Evolutionary conservation across 225 moss, liverwort and hornwort species (phyloP).

Genomic region (Pseudoscleropodium purum): DNA sequence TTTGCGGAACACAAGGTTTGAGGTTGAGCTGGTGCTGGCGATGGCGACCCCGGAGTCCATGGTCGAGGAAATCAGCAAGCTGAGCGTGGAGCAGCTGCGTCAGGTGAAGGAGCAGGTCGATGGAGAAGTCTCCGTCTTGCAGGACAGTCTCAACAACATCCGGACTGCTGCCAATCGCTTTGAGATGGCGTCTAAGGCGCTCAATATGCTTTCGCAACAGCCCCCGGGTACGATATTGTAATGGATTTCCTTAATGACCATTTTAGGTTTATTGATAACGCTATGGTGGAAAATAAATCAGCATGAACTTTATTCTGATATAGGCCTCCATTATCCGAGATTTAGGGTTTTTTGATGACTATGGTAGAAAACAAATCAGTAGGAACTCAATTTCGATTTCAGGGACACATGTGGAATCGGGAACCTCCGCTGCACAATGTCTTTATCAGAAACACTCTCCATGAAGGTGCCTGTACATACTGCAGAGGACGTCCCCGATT

Average conservation of each 20-base stretch:
- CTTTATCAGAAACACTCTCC: background rate
- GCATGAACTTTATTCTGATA: background rate
- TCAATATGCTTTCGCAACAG: conserved; percentile 61
- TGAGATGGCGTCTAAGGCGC: conserved; percentile 83
- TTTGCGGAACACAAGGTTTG: background rate
- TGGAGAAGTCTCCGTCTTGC: conserved; percentile 63
- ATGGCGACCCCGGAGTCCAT: conserved; percentile 63
- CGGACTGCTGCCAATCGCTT: conserved; percentile 91
- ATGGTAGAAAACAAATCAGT: background rate
- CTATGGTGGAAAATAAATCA: background rate
- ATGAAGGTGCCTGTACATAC: background rate
- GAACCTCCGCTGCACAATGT: background rate
- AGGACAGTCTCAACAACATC: conserved; percentile 80
- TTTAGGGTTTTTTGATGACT: background rate
- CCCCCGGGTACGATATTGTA: conserved; percentile 29
- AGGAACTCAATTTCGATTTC: background rate
- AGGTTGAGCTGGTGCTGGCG: background rate
- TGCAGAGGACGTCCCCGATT: background rate
- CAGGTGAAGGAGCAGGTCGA: conserved; percentile 94
- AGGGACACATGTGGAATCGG: background rate
- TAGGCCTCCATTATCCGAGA: background rate
- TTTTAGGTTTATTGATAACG: background rate
- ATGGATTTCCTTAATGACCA: background rate
- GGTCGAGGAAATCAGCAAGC: conserved; percentile 78
- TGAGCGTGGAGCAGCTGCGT: conserved; percentile 86